Evolutionary conservation across 768 basidiomycete species (phyloP), one percentile per base, ranked within the genome.

Genomic region (Pisolithus orientalis): DNA sequence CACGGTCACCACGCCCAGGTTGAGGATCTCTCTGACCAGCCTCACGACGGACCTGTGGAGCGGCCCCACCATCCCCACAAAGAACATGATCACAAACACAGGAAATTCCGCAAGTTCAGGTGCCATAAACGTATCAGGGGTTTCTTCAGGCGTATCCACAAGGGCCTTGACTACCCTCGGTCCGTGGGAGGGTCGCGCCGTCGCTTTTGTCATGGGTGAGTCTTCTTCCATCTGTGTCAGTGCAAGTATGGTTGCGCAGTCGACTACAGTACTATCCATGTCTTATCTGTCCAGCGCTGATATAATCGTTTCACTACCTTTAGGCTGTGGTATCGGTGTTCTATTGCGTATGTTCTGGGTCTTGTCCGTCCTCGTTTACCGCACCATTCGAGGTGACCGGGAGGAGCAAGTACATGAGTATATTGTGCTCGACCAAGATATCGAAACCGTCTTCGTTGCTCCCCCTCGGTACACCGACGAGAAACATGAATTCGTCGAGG

Each of bases 251-350:
- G 31, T 32, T 32, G 31, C 31, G 31, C 31, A 32, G 21, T 21
- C 21, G 21, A 21, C 1, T 2, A 21, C 21, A 32, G 43, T 40
- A 27, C 44, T 47, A 32, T 44, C 9, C 5, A 17, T 57, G 25
- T 58, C 24, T 27, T 13, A 25, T 17, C 42, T 13, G 29, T 47
- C 44, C 31, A 24, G 24, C n/a, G 42, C 42, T 14, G 31, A 16
- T 7, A 42, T 16, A 6, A 38, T 24, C 14, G 10, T 39, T 39
- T 47, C 44, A 9, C 43, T 37, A 4, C 47, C 39, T 46, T 16
- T 32, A 89, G 87, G 88, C n/a, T 90, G 87, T 60, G 89, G 89
- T 47, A 79, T 90, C 49, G 90, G 90, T 50, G 89, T 90, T 42
- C 77, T 92, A 25, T 66, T 91, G 52, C 77, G 90, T 64, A 89